Evolutionary conservation across 768 basidiomycete genomes (phyloP).

Genomic region (Trametes cubensis): DNA sequence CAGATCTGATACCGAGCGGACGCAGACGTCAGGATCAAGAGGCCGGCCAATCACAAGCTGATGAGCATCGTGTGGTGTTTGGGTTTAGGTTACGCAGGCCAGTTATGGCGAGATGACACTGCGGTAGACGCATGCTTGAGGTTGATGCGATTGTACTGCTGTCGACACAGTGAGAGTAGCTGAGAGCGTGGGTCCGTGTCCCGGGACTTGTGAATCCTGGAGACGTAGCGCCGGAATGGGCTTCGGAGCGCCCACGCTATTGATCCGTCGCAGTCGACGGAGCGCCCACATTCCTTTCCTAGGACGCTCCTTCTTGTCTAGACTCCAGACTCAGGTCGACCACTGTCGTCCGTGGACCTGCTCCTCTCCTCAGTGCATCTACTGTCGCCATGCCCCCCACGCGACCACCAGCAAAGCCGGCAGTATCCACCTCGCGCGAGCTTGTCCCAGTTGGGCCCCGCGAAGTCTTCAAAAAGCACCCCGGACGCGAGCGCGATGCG

Average conservation of each 20-base stretch:
- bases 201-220: too few species aligned
- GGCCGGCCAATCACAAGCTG: constrained; percentile 8
- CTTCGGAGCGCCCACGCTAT: too few species aligned
- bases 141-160: too few species aligned
- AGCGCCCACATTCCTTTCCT: not conserved
- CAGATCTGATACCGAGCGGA: too few species aligned
- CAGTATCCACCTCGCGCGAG: constrained; percentile 37
- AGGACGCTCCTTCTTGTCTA: too few species aligned
- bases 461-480: constrained; percentile 43
- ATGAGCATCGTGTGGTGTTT: not conserved
- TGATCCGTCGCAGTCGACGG: not conserved
- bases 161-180: too few species aligned
- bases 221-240: too few species aligned
- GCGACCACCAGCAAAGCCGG: constrained; percentile 13
- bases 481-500: constrained; percentile 46
- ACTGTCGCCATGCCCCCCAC: constrained; percentile 27
- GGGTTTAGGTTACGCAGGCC: not conserved
- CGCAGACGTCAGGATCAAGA: not conserved
- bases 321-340: too few species aligned
- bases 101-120: not conserved
- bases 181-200: too few species aligned
- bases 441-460: constrained; percentile 60
- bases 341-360: too few species aligned
- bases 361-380: not conserved
- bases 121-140: not conserved